Conservation (phyloP, 345 rosid species). For the Rhizophora apiculata region DNA sequence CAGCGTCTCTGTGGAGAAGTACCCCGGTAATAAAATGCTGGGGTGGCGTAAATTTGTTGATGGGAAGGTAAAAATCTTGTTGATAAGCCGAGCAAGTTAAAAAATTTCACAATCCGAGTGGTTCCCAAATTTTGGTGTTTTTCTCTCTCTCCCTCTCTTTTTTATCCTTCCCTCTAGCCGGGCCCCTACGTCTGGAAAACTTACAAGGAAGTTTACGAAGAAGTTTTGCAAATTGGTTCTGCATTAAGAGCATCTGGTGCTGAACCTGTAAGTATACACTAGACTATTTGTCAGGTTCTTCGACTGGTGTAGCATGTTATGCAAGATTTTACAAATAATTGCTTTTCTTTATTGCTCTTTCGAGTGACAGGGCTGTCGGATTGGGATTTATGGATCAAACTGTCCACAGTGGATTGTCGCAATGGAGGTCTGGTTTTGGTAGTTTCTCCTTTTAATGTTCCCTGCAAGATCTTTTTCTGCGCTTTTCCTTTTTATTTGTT, state of each 20-base stretch:
- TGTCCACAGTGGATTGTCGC: slow-evolving; percentile 95
- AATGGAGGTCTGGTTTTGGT: slow-evolving; percentile 65
- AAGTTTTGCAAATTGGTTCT: slow-evolving; percentile 73
- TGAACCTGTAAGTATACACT: slow-evolving; percentile 58
- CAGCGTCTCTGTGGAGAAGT: slow-evolving; percentile 62
- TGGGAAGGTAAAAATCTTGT: slow-evolving; percentile 53
- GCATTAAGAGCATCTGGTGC: slow-evolving; percentile 79
- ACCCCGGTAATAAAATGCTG: slow-evolving; percentile 73
- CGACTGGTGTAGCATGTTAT: background rate
- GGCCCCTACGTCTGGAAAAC: slow-evolving; percentile 92
- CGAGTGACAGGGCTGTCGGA: slow-evolving; percentile 58
- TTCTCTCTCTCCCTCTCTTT: background rate
- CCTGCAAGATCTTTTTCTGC: background rate
- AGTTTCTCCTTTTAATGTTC: background rate
- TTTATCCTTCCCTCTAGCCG: slow-evolving; percentile 34
- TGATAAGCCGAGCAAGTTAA: background rate
- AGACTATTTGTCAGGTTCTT: slow-evolving; percentile 6
- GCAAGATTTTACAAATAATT: background rate
- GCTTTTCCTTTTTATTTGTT: background rate
- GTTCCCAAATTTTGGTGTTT: background rate
- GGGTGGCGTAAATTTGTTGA: slow-evolving; percentile 77
- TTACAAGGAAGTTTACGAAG: slow-evolving; percentile 72
- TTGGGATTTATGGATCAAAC: slow-evolving; percentile 90
- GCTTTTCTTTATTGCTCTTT: background rate
- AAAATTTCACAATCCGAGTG: background rate